Conservation (phyloP, 305 asterid species). For the Salvia sclarea region DNA sequence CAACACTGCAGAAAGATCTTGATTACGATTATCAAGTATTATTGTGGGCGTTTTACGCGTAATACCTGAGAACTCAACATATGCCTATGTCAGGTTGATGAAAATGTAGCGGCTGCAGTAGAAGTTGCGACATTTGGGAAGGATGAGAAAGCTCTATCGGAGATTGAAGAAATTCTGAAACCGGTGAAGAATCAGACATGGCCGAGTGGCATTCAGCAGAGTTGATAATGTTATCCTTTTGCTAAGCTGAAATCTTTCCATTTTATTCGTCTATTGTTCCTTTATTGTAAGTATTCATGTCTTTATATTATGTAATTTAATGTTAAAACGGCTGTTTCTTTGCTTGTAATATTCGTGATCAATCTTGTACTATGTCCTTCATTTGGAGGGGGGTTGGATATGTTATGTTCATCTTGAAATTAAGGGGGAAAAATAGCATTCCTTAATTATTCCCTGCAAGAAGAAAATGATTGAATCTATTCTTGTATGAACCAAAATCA, state of each 20-base stretch:
- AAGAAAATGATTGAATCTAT: too few species aligned
- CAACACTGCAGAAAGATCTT: not conserved
- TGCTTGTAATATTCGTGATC: too few species aligned
- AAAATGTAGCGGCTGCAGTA: constrained; percentile 73
- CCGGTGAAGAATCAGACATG: constrained; percentile 87
- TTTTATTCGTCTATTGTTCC: not conserved
- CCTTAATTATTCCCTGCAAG: too few species aligned
- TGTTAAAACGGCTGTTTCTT: too few species aligned
- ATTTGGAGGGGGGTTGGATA: too few species aligned
- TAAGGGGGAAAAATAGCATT: too few species aligned
- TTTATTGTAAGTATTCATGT: not conserved
- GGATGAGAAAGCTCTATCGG: constrained; percentile 53
- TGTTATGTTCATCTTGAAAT: too few species aligned
- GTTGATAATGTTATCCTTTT: not conserved
- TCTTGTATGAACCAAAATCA: too few species aligned
- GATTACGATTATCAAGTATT: not conserved
- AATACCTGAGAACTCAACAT: not conserved
- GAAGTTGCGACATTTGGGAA: constrained; percentile 56
- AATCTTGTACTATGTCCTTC: too few species aligned
- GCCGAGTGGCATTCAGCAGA: constrained; percentile 37
- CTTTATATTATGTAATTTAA: too few species aligned
- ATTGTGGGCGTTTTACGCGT: not conserved
- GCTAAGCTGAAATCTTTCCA: not conserved
- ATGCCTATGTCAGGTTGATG: constrained; percentile 29
- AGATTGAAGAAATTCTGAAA: not conserved